Base-by-base conservation (phyloP, 2,329 filamentous ascomycete genomes). In the Endoconidiophora polonica region DNA sequence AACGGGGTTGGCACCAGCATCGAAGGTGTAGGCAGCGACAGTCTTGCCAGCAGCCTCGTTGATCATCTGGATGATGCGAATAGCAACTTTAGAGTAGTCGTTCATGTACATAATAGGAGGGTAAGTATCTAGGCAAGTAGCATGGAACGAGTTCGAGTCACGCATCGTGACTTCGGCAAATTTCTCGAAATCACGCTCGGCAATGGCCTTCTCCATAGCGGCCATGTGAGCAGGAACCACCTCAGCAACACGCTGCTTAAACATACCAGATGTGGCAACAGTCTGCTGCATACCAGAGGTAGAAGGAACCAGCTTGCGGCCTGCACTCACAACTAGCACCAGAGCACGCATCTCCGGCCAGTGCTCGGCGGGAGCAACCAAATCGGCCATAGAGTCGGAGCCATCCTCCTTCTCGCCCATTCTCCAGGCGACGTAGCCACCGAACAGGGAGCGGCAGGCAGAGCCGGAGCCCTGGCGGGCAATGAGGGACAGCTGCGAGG, bases 21-120 rank as follows among this genome's bases (percentile, higher is more conserved):
- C 91, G 60, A 96, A 98, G 0, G 91, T 98, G 65, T 98, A 98
- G 3, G 91, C 91, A 3, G 86, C 87, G 16, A 96, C 74, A 0
- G 76, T 80, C 67, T 79, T 81, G 49, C 86, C 87, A 3, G 83
- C 86, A 22, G 74, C 73, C 49, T 73, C 72, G 62, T 98, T 98
- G 68, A 96, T 85, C 57, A 80, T 75, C 68, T 98, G 87, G 26
- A 95, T 88, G 14, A 86, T 79, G 48, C 86, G 76, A 54, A 98
- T 86, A 4, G 90, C 87, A 1, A 90, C 86, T 37, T 83, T 73
- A 18, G 83, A 90, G 14, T 90, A 81, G 62, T 98, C 91, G 67
- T 95, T 98, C 73, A 98, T 81, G 72, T 98, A 98, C 67, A 94
- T 95, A 62, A 98, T 98, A 16, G 93, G 91, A 42, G 93, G 91